These are phyloP conservation scores for Tilletia horrida DNA, from an alignment of 1,284 basidiomycete species.

Conservation along the genomic window DNA sequence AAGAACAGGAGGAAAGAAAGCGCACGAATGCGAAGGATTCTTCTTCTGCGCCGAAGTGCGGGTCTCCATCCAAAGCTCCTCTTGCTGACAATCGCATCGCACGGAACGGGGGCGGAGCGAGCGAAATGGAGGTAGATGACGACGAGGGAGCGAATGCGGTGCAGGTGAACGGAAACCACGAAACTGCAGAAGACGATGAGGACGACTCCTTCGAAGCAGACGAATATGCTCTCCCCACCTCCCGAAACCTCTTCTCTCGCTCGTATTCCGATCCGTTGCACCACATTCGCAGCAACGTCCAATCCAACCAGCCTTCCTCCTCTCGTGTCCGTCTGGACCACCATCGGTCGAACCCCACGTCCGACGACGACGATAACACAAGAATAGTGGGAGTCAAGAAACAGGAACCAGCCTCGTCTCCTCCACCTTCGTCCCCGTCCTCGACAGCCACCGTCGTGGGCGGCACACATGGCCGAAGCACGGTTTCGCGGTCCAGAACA, in stretches of 20 bases:
- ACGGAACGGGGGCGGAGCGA: background rate
- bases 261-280: background rate
- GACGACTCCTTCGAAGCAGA: background rate
- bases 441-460: too few species aligned
- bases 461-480: too few species aligned
- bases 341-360: too few species aligned
- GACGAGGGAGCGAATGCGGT: background rate
- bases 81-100: too few species aligned
- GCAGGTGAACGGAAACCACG: background rate
- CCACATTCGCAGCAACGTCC: too few species aligned
- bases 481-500: too few species aligned
- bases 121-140: background rate
- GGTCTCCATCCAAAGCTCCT: too few species aligned
- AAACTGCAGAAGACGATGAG: background rate
- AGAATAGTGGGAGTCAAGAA: background rate
- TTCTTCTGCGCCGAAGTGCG: too few species aligned
- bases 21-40: background rate
- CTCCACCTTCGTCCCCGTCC: too few species aligned
- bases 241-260: background rate
- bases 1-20: conserved; percentile 4
- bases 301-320: background rate
- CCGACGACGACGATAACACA: background rate
- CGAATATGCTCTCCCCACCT: too few species aligned
- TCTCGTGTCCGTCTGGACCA: background rate
- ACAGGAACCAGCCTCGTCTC: background rate